These are phyloP conservation scores for Uronychia setigera DNA, from an alignment of 73 alveolate genomes.

Conservation along the genomic window DNA sequence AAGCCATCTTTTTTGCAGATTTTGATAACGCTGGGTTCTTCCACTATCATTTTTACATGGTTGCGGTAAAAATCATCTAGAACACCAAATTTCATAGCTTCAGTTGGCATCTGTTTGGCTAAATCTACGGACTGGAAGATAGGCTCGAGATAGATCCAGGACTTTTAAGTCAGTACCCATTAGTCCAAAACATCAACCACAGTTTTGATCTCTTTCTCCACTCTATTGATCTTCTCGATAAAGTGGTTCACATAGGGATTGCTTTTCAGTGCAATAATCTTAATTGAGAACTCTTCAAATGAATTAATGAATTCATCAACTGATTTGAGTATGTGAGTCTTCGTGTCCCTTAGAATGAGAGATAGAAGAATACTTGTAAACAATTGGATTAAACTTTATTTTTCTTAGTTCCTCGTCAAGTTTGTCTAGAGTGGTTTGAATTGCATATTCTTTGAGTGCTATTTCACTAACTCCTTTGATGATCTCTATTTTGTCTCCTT, in stretches of 20 bases:
- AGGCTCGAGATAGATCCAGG: conserved; percentile 89
- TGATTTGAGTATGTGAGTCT: conserved; percentile 17
- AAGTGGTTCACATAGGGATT: conserved; percentile 41
- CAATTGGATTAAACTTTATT: conserved; percentile 19
- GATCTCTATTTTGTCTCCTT: conserved; percentile 30
- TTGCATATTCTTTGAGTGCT: conserved; percentile 45
- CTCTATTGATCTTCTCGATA: conserved; percentile 33
- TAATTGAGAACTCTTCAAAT: conserved; percentile 46
- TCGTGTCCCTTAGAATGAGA: conserved; percentile 4
- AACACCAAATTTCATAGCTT: conserved; percentile 80
- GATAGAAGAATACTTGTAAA: conserved; percentile 14
- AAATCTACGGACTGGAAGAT: conserved; percentile 88
- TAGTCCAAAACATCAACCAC: conserved; percentile 86
- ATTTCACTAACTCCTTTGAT: conserved; percentile 48
- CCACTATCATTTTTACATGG: conserved; percentile 69
- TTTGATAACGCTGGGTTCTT: conserved; percentile 84
- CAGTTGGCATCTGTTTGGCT: conserved; percentile 84
- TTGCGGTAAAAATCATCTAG: conserved; percentile 87
- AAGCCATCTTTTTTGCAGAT: conserved; percentile 72
- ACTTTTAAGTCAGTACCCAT: conserved; percentile 89
- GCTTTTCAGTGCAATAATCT: conserved; percentile 29
- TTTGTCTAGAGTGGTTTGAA: conserved; percentile 43
- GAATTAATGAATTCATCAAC: conserved; percentile 23
- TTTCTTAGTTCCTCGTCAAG: conserved; percentile 35
- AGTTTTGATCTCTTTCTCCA: conserved; percentile 38